Percentiles rank a stretch among this genome's conserved stretches.
These are phyloP conservation scores for Scutellaria minor DNA, from an alignment of 257 asterid genomes.

Conservation along the genomic window DNA sequence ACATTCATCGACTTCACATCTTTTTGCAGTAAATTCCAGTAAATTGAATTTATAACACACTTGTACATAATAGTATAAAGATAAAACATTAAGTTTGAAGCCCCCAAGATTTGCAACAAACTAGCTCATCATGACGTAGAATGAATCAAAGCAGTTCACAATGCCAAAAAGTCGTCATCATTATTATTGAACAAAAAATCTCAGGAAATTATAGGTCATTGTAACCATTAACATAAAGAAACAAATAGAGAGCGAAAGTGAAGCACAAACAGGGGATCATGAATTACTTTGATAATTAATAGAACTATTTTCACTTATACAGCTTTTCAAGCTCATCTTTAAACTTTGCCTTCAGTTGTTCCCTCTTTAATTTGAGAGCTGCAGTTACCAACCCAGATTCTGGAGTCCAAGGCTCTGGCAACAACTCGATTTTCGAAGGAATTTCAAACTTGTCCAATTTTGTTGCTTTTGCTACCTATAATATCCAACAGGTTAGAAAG, in stretches of 20 bases:
- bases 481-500: not conserved
- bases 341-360: constrained; percentile 67
- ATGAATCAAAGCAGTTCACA: not conserved
- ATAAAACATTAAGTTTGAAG: too few species aligned
- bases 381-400: constrained; percentile 93
- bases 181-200: constrained; percentile 28
- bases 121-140: not conserved
- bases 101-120: not conserved
- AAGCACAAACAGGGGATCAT: not conserved
- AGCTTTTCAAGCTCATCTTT: constrained; percentile 64
- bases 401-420: constrained; percentile 94
- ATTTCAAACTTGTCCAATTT: constrained; percentile 79
- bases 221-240: not conserved
- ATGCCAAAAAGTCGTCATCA: not conserved
- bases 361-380: constrained; percentile 87
- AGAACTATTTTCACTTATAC: constrained; percentile 52
- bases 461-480: constrained; percentile 70
- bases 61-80: too few species aligned
- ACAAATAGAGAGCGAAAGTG: constrained; percentile 5
- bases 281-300: not conserved
- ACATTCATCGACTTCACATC: too few species aligned
- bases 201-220: not conserved
- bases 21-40: too few species aligned
- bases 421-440: constrained; percentile 77
- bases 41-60: too few species aligned